Conservation (phyloP, 2,329 filamentous ascomycete species). For the Westerdykella sp. region DNA sequence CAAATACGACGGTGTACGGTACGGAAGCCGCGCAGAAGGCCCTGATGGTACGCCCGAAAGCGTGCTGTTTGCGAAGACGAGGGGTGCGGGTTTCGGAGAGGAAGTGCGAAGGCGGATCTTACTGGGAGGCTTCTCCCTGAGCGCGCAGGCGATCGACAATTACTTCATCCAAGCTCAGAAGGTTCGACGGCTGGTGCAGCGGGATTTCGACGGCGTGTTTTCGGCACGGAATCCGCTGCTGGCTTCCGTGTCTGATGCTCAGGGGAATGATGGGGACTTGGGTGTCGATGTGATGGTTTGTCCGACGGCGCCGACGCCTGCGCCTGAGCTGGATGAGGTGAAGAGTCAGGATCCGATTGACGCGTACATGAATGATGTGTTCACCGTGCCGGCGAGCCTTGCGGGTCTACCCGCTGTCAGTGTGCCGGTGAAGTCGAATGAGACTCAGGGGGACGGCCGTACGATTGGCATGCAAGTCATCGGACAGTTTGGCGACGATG, state of each 20-base stretch:
- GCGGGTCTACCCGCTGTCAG: constrained; percentile 86
- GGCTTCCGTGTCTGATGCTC: constrained; percentile 38
- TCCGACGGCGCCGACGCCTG: constrained; percentile 74
- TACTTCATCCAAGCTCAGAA: constrained; percentile 94
- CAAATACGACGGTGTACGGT: constrained; percentile 95
- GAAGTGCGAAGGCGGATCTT: constrained; percentile 85
- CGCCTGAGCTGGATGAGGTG: constrained; percentile 60
- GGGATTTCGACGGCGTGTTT: constrained; percentile 81
- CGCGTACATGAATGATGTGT: constrained; percentile 86
- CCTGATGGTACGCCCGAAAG: constrained; percentile 52
- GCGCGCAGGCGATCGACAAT: constrained; percentile 86
- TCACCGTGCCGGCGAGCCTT: constrained; percentile 90
- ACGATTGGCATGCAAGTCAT: constrained; percentile 66
- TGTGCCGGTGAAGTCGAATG: constrained; percentile 50
- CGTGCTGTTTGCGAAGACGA: constrained; percentile 61
- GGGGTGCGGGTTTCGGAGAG: constrained; percentile 68
- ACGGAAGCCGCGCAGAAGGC: constrained; percentile 56
- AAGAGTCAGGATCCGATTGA: constrained; percentile 55
- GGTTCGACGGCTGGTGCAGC: constrained; percentile 73
- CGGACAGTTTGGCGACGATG: constrained; percentile 75
- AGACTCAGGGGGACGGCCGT: constrained; percentile 24
- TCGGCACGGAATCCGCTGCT: constrained; percentile 61
- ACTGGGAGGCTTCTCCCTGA: constrained; percentile 83
- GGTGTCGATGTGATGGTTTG: constrained; percentile 82
- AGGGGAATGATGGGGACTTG: constrained; percentile 44